Base-by-base conservation (phyloP, 2,329 filamentous ascomycete genomes). In the Knoxdaviesia capensis region DNA sequence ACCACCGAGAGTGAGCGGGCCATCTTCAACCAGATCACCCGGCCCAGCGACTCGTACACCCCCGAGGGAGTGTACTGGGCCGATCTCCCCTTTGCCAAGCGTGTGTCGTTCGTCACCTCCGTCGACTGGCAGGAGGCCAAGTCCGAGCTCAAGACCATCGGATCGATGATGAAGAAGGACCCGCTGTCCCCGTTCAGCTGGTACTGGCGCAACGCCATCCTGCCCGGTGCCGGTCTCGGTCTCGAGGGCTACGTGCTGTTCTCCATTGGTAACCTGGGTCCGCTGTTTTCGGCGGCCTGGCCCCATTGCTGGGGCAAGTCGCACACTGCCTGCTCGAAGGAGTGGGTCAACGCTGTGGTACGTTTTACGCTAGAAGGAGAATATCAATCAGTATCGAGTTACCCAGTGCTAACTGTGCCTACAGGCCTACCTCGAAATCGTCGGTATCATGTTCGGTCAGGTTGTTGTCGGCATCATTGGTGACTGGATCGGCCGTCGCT, bases 231-330 rank as follows among this genome's bases (percentile, higher is more conserved):
- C 49, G 88, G 88, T 56, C 74, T 96, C 41, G 80, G 86, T 56
- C 72, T 96, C 31, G 88, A 96, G 69, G 88, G 85, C 52, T 96
- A 94, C 55, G 87, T 94, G 36, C 72, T 96, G 20, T 96, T 96
- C 68, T 94, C 87, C 48, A 94, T 96, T 51, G 88, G 88, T 45
- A 94, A 94, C 59, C 66, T 96, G 48, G 76, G 81, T 54, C 82
- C 87, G 5, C 69, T 96, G 7, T 88, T 94, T 55, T 60, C 74
- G 46, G 68, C 73, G 33, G 74, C 76, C 5, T 96, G 88, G 70
- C 72, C 76, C 1, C 51, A 62, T 4, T 96, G 88, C 65, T 96
- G 88, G 88, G 66, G 65, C 8, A 63, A 65, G 29, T 56, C 54
- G 0, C 59, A 69, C 46, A 58, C 66, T 3, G 76, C 72, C 31